Conservation (phyloP, 179 eudicot genomes). For the Monotropa hypopitys region DNA sequence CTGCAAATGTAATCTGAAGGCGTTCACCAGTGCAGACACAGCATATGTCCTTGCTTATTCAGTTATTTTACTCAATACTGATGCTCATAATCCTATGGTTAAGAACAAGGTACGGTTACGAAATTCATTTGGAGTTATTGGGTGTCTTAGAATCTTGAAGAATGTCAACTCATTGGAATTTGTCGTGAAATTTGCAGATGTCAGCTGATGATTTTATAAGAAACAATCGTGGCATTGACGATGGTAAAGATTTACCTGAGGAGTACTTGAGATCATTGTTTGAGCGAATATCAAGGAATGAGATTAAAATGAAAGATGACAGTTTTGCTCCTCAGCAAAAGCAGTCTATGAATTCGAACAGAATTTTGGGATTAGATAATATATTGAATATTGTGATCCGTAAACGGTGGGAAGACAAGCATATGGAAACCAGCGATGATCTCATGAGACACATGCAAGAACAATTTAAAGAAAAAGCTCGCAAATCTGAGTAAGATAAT, state of each 20-base stretch:
- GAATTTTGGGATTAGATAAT: conserved; percentile 74
- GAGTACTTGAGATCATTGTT: conserved; percentile 82
- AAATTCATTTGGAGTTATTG: conserved; percentile 3
- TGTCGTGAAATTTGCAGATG: conserved; percentile 45
- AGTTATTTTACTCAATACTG: conserved; percentile 88
- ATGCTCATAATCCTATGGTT: conserved; percentile 97
- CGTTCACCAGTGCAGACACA: conserved; percentile 87
- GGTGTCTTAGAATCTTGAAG: conserved; percentile 2
- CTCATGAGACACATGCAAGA: conserved; percentile 92
- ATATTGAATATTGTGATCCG: conserved; percentile 90
- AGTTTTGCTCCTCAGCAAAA: conserved; percentile 63
- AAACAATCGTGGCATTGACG: conserved; percentile 96
- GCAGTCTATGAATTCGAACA: conserved; percentile 68
- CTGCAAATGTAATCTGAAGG: conserved; percentile 93
- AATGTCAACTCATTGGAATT: conserved; percentile 2
- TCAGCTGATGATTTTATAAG: conserved; percentile 86
- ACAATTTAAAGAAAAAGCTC: conserved; percentile 95
- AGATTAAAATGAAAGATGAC: conserved; percentile 93
- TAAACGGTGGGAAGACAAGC: conserved; percentile 63
- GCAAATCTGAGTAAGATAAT: conserved; percentile 85
- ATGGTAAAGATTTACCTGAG: conserved; percentile 93
- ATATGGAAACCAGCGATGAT: conserved; percentile 78
- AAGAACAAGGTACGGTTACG: conserved; percentile 65
- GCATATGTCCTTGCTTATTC: conserved; percentile 98
- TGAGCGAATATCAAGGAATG: conserved; percentile 78